Evolutionary conservation across 345 rosid species (phyloP), one percentile per base, ranked within the genome.

Genomic region (Abelmoschus esculentus): DNA sequence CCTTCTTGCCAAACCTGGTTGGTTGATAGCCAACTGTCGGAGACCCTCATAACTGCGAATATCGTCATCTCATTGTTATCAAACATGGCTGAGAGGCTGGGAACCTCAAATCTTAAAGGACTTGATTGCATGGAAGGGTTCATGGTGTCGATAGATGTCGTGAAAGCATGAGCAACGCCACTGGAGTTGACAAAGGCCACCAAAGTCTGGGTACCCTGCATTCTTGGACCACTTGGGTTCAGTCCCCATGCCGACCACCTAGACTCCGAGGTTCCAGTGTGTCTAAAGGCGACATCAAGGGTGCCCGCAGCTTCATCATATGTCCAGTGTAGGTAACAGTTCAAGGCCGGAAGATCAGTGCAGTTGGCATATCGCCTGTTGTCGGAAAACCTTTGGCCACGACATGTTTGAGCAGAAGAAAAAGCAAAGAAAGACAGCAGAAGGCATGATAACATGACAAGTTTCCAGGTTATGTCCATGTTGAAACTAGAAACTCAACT

Each of bases 1-100:
- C 97, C 98, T 17, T 70, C 76, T 59, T 90, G 86, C 98, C 98
- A 92, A 34, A 92, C 77, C 66, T 90, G 96, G 69, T 59, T 80
- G 0, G 85, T 75, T 0, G 77, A 44, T 3, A 81, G 5, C 77
- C 75, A 67, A 18, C 3, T 59, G 15, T 14, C 6, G 0, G 73
- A 49, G 58, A 92, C 84, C 61, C 77, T 76, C 80, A 92, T 73
- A 8, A 82, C 85, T 3, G 97, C 98, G 59, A 80, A 90, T 1
- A 90, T 87, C 3, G 80, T 84, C 82, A 86, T 89, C 38, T 81
- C 90, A 0, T 46, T 73, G 7, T 59, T 62, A 1, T 10, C 56
- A 7, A 73, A 36, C 7, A 73, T 74, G 1, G 86, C 90, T 0
- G 60, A 61, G 29, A 92, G 42, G 7, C 13, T 12, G 0, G 82